phyloP scores from a whole-genome alignment of 768 basidiomycete species.

The Podaxis sp. region DNA sequence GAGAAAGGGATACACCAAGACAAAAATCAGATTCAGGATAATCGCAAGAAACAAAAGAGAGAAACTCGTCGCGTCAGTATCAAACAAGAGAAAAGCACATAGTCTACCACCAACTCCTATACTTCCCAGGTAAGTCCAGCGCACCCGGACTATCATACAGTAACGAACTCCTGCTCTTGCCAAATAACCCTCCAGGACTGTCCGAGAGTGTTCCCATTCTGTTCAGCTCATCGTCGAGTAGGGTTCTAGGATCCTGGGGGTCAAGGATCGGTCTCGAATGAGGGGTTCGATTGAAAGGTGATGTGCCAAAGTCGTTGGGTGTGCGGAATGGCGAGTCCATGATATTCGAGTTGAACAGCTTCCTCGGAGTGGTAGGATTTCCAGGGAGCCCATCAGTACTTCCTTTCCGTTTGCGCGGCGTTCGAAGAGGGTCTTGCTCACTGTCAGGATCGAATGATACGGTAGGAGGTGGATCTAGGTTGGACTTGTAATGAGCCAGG shows the following conservation, averaged over 20 bases:
- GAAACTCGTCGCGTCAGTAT: not conserved
- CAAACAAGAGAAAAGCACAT: not conserved
- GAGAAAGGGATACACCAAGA: not conserved
- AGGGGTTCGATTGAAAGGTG: slow-evolving; percentile 44
- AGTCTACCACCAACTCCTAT: slow-evolving; percentile 49
- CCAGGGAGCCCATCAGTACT: slow-evolving; percentile 22
- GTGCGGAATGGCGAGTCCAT: slow-evolving; percentile 40
- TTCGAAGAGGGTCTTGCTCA: slow-evolving; percentile 31
- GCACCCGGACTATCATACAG: slow-evolving; percentile 74
- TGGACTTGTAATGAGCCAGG: slow-evolving; percentile 65
- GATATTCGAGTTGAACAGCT: slow-evolving; percentile 32
- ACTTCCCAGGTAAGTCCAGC: slow-evolving; percentile 51
- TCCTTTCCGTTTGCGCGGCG: slow-evolving; percentile 34
- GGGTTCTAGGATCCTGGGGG: slow-evolving; percentile 65
- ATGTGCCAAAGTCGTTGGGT: slow-evolving; percentile 24
- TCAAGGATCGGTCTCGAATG: slow-evolving; percentile 56
- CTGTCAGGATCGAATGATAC: slow-evolving; percentile 25
- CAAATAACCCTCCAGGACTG: slow-evolving; percentile 70
- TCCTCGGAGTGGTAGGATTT: slow-evolving; percentile 37
- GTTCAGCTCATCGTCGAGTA: slow-evolving; percentile 73
- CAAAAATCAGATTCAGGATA: not conserved
- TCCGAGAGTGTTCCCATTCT: slow-evolving; percentile 47
- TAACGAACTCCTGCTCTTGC: slow-evolving; percentile 47
- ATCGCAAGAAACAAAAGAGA: not conserved
- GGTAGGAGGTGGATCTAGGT: slow-evolving; percentile 63